phyloP scores from a whole-genome alignment of 2,329 filamentous ascomycete species.

The Talaromyces amestolkiae region DNA sequence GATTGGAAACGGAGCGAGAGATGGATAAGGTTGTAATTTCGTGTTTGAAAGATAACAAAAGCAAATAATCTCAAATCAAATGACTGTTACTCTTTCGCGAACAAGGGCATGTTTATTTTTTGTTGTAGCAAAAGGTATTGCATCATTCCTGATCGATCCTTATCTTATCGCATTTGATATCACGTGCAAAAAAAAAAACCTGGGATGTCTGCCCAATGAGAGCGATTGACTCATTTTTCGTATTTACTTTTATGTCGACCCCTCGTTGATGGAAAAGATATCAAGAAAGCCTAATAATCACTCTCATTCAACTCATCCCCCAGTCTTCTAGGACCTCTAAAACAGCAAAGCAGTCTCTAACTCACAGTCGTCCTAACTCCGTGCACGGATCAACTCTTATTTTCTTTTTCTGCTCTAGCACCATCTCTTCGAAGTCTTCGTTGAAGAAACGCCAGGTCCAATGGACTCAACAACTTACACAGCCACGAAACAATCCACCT shows the following conservation, averaged over 20 bases:
- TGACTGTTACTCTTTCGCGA: background rate
- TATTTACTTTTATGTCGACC: slow-evolving; percentile 1
- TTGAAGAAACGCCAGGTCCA: background rate
- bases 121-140: background rate
- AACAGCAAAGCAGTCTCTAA: background rate
- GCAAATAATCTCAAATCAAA: background rate
- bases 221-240: background rate
- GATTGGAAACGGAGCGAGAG: slow-evolving; percentile 56
- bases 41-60: slow-evolving; percentile 29
- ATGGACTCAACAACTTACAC: slow-evolving; percentile 7
- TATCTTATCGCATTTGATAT: slow-evolving; percentile 4
- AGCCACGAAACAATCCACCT: slow-evolving; percentile 30
- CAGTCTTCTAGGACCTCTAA: background rate
- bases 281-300: background rate
- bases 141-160: background rate
- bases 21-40: slow-evolving; percentile 50
- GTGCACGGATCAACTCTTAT: slow-evolving; percentile 18
- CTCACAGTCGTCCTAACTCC: background rate
- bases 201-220: slow-evolving; percentile 8
- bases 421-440: background rate
- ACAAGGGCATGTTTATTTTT: background rate
- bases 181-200: slow-evolving; percentile 8
- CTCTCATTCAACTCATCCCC: background rate
- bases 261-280: background rate
- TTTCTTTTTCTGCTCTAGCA: slow-evolving; percentile 3